Conservation (phyloP, 139 green algal species). For the Chlorella ohadii region DNA sequence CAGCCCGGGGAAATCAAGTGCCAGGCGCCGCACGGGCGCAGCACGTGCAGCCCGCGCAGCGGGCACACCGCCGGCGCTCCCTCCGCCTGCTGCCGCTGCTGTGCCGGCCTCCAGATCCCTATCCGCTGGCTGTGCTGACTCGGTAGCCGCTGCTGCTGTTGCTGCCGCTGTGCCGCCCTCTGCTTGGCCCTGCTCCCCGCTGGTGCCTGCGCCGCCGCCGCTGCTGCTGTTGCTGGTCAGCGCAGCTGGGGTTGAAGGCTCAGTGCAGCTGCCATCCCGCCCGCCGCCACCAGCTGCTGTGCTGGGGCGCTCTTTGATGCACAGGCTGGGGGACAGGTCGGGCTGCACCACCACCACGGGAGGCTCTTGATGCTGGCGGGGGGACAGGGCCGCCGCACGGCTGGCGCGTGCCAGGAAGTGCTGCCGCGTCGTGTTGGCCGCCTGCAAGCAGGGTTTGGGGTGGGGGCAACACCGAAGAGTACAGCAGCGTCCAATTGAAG, state of each 20-base stretch:
- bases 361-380: neutral
- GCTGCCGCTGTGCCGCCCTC: neutral
- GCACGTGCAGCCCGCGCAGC: neutral
- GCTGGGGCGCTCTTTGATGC: neutral
- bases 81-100: neutral
- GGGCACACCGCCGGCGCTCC: too few relatives aligned
- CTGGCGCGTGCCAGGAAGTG: neutral
- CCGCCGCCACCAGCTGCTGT: neutral
- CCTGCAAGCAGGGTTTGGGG: neutral
- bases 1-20: neutral
- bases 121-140: neutral
- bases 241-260: neutral
- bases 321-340: neutral
- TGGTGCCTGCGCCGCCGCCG: too few relatives aligned
- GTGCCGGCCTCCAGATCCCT: neutral
- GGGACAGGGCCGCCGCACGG: neutral
- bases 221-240: neutral
- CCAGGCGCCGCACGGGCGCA: neutral
- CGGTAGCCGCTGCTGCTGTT: neutral
- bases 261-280: too few relatives aligned
- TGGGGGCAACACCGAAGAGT: too few relatives aligned
- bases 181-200: too few relatives aligned
- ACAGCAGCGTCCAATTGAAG: too few relatives aligned
- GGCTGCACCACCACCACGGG: constrained; percentile 1
- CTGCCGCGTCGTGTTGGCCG: neutral